These are phyloP conservation scores for Salix dunnii DNA, from an alignment of 345 rosid genomes.

Conservation along the genomic window DNA sequence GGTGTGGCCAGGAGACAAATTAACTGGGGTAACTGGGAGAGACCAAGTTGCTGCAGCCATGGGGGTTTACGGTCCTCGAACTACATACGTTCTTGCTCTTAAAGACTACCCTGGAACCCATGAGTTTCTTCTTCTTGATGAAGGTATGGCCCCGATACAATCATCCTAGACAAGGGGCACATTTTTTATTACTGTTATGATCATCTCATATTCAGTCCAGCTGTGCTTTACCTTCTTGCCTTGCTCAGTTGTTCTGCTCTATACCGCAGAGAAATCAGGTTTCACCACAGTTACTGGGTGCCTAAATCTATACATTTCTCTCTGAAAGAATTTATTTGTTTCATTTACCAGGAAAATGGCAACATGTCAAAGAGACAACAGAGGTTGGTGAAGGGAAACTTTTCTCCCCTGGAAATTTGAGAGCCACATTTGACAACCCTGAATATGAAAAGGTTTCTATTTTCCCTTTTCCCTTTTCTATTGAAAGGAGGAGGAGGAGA, in stretches of 20 bases:
- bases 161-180: neutral
- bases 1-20: slow-evolving; percentile 96
- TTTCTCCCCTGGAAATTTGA: slow-evolving; percentile 95
- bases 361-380: slow-evolving; percentile 85
- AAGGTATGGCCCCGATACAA: slow-evolving; percentile 48
- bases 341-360: slow-evolving; percentile 78
- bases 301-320: neutral
- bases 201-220: neutral
- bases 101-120: slow-evolving; percentile 88
- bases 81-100: slow-evolving; percentile 84
- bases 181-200: neutral
- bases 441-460: slow-evolving; percentile 60
- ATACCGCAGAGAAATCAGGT: neutral
- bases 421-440: slow-evolving; percentile 90
- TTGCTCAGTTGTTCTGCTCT: neutral
- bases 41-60: slow-evolving; percentile 95
- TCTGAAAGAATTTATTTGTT: slow-evolving; percentile 7
- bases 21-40: slow-evolving; percentile 70
- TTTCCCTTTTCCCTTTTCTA: neutral
- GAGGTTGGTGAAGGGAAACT: slow-evolving; percentile 86
- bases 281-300: neutral
- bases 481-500: neutral
- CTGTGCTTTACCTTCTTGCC: neutral
- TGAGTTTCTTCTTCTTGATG: slow-evolving; percentile 97
- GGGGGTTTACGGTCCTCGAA: slow-evolving; percentile 91